Evolutionary conservation across 441 rosid genomes (phyloP), one percentile per base, ranked within the genome.

Genomic region (Pelargonium cotyledonis): DNA sequence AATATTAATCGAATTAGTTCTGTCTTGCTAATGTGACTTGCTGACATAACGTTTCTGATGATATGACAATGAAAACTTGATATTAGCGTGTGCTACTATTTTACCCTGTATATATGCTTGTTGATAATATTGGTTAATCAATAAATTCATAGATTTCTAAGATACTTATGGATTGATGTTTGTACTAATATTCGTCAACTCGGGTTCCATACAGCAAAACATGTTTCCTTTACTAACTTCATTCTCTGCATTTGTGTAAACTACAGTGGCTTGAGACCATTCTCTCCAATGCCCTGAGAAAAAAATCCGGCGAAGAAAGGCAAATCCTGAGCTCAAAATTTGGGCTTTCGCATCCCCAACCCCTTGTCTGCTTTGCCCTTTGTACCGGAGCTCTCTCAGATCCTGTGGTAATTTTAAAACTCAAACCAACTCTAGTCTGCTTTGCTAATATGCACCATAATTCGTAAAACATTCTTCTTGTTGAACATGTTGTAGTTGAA

Each of bases 261-360:
- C 70, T 60, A 23, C 85, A 92, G 96, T 90, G 97, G 98, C 88
- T 92, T 38, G 96, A 89, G 85, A 82, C 84, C 57, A 80, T 92
- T 58, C 79, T 92, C 61, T 86, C 92, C 21, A 85, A 91, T 15
- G 90, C 97, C 68, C 76, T 86, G 72, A 65, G 94, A 82, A 90
- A 89, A 80, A 86, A 83, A 74, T 81, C 88, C 26, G 70, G 84
- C 6, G 92, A 92, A 70, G 98, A 85, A 78, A 83, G 75, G 77
- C 89, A 84, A 55, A 66, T 80, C 18, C 73, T 87, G 70, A 71
- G 78, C 70, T 80, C 88, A 69, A 85, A 82, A 75, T 85, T 85
- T 16, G 86, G 88, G 51, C 91, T 85, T 68, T 63, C 76, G 16
- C 78, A 75, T 65, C 68, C 84, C 26, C 84, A 86, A 66, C 89